Conservation (phyloP, 106 monocot species). For the Iris macrosiphon region DNA sequence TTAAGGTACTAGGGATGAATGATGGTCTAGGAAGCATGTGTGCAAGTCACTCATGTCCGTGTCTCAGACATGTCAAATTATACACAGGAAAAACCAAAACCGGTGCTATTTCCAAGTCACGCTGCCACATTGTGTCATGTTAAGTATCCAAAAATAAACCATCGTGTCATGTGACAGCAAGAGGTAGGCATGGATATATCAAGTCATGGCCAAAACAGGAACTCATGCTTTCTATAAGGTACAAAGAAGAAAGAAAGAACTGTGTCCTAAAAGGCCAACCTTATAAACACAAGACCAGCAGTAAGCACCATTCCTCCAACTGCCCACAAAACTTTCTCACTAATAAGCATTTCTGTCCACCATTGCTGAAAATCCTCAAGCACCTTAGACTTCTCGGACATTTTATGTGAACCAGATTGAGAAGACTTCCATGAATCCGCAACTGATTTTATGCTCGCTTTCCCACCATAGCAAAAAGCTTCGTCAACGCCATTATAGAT, state of each 20-base stretch:
- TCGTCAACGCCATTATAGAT: constrained; percentile 22
- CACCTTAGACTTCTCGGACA: constrained; percentile 7
- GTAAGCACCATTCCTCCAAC: constrained; percentile 92
- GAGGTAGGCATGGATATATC: no score
- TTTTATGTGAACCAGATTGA: constrained; percentile 9
- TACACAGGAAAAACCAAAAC: no score
- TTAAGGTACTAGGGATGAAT: no score
- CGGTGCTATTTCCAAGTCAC: background rate
- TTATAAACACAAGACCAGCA: constrained; percentile 66
- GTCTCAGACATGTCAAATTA: no score
- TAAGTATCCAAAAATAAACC: background rate
- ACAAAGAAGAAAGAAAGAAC: background rate
- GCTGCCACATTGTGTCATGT: background rate
- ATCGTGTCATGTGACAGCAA: no score
- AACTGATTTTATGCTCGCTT: constrained; percentile 63
- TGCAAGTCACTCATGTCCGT: no score
- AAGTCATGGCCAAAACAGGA: background rate
- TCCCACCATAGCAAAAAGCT: constrained; percentile 77
- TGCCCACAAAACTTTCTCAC: constrained; percentile 72
- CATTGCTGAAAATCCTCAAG: constrained; percentile 50
- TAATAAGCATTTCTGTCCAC: constrained; percentile 31
- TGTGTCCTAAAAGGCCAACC: constrained; percentile 33
- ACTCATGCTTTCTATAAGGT: background rate
- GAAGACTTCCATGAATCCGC: constrained; percentile 61
- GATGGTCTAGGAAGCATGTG: no score